Percentiles rank a stretch among this genome's conserved stretches.
Conservation (phyloP, 2,329 filamentous ascomycete species). For the Fusarium citri region DNA sequence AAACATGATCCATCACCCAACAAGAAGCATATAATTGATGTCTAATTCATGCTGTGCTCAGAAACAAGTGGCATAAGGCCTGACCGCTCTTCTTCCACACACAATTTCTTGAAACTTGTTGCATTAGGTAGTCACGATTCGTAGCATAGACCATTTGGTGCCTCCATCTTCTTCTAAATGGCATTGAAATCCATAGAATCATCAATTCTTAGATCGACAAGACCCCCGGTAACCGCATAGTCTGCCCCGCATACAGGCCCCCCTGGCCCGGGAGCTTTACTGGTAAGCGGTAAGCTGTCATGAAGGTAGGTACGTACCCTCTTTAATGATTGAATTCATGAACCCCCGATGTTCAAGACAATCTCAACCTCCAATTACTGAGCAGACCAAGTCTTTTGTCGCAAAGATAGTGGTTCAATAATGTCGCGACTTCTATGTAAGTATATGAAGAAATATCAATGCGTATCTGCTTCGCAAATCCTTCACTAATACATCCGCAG, state of each 20-base stretch:
- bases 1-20: background rate
- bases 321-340: conserved; percentile 11
- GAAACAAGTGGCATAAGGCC: background rate
- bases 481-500: conserved; percentile 49
- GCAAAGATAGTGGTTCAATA: conserved; percentile 22
- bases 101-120: background rate
- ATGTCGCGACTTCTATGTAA: conserved; percentile 69
- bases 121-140: background rate
- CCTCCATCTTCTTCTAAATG: background rate
- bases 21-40: background rate
- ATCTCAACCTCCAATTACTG: conserved; percentile 23
- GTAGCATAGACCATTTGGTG: background rate
- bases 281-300: conserved; percentile 35
- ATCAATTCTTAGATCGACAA: conserved; percentile 9
- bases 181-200: background rate
- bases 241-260: conserved; percentile 37
- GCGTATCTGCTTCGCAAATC: background rate
- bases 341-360: conserved; percentile 19
- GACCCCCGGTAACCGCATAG: conserved; percentile 27
- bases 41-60: background rate
- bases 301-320: conserved; percentile 40
- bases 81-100: background rate
- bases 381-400: conserved; percentile 22
- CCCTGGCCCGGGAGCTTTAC: conserved; percentile 23
- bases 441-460: conserved; percentile 36